These are phyloP conservation scores for Erigeron canadensis DNA, from an alignment of 129 eudicot genomes.

Conservation along the genomic window DNA sequence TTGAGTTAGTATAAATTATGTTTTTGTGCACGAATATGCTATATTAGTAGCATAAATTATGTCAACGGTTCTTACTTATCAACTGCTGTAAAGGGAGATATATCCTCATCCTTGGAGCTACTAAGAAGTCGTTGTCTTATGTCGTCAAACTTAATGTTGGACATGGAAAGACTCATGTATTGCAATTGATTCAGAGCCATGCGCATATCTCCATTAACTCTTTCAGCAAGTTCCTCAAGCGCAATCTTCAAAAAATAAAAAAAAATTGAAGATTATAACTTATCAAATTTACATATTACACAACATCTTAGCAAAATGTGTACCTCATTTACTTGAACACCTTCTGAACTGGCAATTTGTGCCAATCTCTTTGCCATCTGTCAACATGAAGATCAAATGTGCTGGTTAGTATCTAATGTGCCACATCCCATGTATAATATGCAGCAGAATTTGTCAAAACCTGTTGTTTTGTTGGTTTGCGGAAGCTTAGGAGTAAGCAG, in stretches of 20 bases:
- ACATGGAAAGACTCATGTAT: conserved; percentile 91
- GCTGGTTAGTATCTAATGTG: conserved; percentile 7
- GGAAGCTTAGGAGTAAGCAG: conserved; percentile 70
- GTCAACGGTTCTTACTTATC: conserved; percentile 60
- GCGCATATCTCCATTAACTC: conserved; percentile 96
- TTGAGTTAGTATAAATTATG: conserved; percentile 1
- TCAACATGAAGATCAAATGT: conserved; percentile 19
- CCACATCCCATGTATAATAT: conserved; percentile 1
- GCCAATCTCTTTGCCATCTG: conserved; percentile 85
- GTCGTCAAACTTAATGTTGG: conserved; percentile 83
- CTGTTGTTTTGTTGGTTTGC: conserved; percentile 99
- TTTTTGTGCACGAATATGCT: conserved; percentile 12
- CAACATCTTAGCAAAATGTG: conserved; percentile 13
- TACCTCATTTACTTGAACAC: conserved; percentile 90
- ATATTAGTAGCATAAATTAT: not conserved
- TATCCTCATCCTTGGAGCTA: conserved; percentile 97
- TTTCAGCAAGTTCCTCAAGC: conserved; percentile 89
- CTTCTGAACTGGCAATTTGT: conserved; percentile 73
- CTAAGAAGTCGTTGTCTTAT: conserved; percentile 79
- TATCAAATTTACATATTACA: conserved; percentile 5
- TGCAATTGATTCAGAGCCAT: conserved; percentile 98
- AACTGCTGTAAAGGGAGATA: conserved; percentile 94
- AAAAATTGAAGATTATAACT: conserved; percentile 13
- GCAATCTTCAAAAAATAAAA: conserved; percentile 59
- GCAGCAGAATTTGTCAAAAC: conserved; percentile 28